phyloP scores from a whole-genome alignment of 345 rosid species.

The Viola odorata region DNA sequence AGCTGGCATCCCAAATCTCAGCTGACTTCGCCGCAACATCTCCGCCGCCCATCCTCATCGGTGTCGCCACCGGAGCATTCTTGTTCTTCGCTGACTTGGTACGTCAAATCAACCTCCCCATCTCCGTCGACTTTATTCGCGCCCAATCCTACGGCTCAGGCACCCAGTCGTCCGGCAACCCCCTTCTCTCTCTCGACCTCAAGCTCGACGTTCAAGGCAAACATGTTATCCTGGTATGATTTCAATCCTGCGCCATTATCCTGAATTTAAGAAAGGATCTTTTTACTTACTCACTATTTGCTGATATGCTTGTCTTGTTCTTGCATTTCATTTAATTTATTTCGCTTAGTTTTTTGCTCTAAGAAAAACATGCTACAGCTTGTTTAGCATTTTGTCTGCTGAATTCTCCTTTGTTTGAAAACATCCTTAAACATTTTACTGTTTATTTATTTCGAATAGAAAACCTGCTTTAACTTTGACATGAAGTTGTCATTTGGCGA shows the following conservation, averaged over 20 bases:
- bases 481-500: no score
- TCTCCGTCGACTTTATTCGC: constrained; percentile 59
- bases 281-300: not conserved
- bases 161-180: constrained; percentile 51
- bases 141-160: constrained; percentile 73
- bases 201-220: constrained; percentile 57
- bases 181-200: constrained; percentile 55
- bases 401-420: no score
- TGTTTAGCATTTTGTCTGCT: no score
- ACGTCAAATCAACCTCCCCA: constrained; percentile 47
- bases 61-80: constrained; percentile 84
- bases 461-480: no score
- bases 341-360: no score
- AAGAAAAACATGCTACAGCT: no score
- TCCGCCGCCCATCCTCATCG: constrained; percentile 60
- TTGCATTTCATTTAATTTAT: no score
- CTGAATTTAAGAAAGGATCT: not conserved
- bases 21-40: constrained; percentile 34
- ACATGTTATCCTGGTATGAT: constrained; percentile 61
- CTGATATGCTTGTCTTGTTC: not conserved
- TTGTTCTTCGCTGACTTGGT: constrained; percentile 80
- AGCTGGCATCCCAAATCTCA: constrained; percentile 54
- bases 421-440: no score
- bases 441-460: no score
- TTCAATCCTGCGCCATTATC: no score